phyloP scores from a whole-genome alignment of 2,329 filamentous ascomycete genomes.

The Rosellinia necatrix region DNA sequence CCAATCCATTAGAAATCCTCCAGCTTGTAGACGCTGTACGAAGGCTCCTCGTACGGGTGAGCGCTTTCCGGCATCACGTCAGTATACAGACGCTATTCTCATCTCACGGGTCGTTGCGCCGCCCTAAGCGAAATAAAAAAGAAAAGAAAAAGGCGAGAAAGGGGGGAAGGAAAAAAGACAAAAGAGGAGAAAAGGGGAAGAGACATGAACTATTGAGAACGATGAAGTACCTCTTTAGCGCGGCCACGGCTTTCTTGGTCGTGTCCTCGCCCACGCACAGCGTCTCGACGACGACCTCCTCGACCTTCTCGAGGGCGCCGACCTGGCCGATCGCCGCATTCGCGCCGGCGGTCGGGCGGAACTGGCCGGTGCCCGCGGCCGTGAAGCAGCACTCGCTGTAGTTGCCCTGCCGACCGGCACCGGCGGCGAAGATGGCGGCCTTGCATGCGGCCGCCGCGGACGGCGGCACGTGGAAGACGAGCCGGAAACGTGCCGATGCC shows the following conservation, averaged over 20 bases:
- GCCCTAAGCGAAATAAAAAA: no score
- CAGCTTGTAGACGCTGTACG: constrained; percentile 53
- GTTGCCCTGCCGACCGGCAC: constrained; percentile 58
- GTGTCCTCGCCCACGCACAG: constrained; percentile 64
- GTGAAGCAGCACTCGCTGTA: constrained; percentile 62
- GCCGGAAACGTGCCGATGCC: constrained; percentile 39
- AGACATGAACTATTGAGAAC: no score
- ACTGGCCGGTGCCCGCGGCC: constrained; percentile 64
- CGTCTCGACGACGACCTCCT: constrained; percentile 67
- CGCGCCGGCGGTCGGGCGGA: constrained; percentile 63
- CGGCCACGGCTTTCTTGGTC: constrained; percentile 60
- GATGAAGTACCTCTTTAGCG: constrained; percentile 67
- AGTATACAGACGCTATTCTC: constrained; percentile 4
- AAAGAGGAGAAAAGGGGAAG: no score
- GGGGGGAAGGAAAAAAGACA: no score
- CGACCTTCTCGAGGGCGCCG: constrained; percentile 61
- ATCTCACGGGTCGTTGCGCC: no score
- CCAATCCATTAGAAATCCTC: constrained; percentile 46
- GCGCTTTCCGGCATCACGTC: constrained; percentile 38
- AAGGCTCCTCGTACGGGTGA: constrained; percentile 59
- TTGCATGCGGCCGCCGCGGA: constrained; percentile 55
- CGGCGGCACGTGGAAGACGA: constrained; percentile 58
- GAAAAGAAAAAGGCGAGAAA: no score
- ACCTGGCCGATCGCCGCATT: constrained; percentile 66
- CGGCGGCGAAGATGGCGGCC: constrained; percentile 59